A percentile compares a stretch with the other conserved stretches of the same genome.
phyloP scores from a whole-genome alignment of 495 filamentous ascomycete genomes.

The Glonium stellatum region DNA sequence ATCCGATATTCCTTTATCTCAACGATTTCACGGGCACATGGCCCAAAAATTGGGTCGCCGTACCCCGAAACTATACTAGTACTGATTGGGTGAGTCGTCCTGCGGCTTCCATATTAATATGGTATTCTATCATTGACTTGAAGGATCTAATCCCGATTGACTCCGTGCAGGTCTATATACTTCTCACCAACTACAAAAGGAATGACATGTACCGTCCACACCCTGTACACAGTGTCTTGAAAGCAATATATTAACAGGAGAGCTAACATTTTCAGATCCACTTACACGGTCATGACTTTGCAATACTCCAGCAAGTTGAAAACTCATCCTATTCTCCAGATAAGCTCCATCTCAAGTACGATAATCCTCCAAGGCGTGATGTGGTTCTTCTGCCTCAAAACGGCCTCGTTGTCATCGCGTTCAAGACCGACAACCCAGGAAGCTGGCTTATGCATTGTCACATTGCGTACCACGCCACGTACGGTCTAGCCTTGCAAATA shows the following conservation, averaged over 20 bases:
- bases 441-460: constrained; percentile 32
- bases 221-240: neutral
- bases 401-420: constrained; percentile 33
- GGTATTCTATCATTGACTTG: neutral
- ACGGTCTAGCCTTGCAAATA: no score
- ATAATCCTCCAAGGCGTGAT: constrained; percentile 32
- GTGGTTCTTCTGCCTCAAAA: constrained; percentile 25
- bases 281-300: constrained; percentile 36
- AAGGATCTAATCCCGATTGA: neutral
- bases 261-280: constrained; percentile 9
- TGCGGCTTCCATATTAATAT: constrained; percentile 7
- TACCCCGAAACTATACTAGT: no score
- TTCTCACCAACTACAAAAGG: constrained; percentile 6
- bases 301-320: constrained; percentile 20
- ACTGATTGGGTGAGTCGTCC: neutral
- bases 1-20: no score
- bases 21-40: no score
- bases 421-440: constrained; percentile 34
- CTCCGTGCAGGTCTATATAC: constrained; percentile 17
- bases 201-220: neutral
- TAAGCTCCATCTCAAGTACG: constrained; percentile 12
- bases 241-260: constrained; percentile 5
- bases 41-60: no score
- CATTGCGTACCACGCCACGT: constrained; percentile 30
- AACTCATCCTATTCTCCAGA: neutral